A percentile compares a stretch with the other conserved stretches of the same genome.
These are phyloP conservation scores for Arabidopsis hybrid DNA, from an alignment of 441 rosid species.

Conservation along the genomic window DNA sequence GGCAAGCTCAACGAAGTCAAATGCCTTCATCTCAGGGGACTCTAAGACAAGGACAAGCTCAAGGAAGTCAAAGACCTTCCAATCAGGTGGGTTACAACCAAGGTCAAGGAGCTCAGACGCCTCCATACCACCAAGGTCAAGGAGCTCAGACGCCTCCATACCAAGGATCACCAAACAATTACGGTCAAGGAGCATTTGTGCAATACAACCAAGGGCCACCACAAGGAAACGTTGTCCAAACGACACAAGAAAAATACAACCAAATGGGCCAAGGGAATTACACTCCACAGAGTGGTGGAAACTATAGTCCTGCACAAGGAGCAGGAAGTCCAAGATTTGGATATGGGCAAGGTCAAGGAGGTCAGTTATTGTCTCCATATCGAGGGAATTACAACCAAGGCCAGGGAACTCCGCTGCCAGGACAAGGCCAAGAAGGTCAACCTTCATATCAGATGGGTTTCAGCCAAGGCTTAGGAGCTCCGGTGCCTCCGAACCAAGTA, in stretches of 20 bases:
- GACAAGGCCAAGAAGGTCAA: conserved; percentile 21
- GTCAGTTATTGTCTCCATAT: conserved; percentile 41
- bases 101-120: no score
- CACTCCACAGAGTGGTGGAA: conserved; percentile 43
- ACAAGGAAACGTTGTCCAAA: conserved; percentile 14
- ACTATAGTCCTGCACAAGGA: conserved; percentile 41
- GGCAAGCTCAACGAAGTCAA: background rate
- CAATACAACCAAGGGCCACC: conserved; percentile 23
- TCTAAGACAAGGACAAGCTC: background rate
- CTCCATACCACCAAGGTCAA: conserved; percentile 13
- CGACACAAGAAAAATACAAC: conserved; percentile 39
- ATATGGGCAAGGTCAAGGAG: conserved; percentile 29
- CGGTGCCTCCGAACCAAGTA: conserved; percentile 43
- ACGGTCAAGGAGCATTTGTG: conserved; percentile 24
- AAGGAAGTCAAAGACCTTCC: conserved; percentile 28
- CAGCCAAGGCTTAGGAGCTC: conserved; percentile 34
- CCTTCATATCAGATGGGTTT: conserved; percentile 42
- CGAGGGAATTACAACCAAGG: conserved; percentile 39
- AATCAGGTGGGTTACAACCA: conserved; percentile 17
- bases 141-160: conserved; percentile 45
- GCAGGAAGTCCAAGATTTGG: conserved; percentile 46
- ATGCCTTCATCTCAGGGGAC: background rate
- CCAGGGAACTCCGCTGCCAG: conserved; percentile 23
- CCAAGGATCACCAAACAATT: conserved; percentile 35
- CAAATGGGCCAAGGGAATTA: conserved; percentile 41